Conservation (phyloP, 768 basidiomycete genomes). For the Auriscalpium orientale region DNA sequence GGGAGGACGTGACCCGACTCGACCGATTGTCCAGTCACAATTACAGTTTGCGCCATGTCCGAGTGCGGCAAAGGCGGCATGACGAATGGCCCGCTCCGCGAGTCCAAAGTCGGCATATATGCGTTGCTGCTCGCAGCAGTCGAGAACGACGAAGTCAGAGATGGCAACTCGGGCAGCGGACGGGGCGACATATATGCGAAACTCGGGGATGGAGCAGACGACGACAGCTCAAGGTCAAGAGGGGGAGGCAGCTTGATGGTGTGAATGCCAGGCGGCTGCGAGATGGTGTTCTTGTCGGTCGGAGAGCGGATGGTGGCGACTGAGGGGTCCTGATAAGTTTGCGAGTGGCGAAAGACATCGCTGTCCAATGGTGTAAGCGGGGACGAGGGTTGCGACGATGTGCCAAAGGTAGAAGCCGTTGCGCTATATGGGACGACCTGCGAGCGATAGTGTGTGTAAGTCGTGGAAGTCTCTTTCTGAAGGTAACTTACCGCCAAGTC, state of each 20-base stretch:
- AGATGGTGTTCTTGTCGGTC: not conserved
- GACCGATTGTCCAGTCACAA: too few species aligned
- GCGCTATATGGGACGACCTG: not conserved
- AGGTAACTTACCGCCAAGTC: too few species aligned
- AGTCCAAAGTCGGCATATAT: not conserved
- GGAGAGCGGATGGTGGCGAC: not conserved
- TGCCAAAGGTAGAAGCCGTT: not conserved
- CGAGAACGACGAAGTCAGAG: constrained; percentile 11
- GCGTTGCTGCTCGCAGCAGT: constrained; percentile 2
- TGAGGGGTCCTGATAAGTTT: not conserved
- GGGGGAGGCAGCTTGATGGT: not conserved
- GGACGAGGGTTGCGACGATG: not conserved
- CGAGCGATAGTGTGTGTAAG: too few species aligned
- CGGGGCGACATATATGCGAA: constrained; percentile 7
- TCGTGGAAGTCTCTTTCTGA: too few species aligned
- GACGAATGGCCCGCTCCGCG: too few species aligned
- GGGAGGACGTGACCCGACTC: not conserved
- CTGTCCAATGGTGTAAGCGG: not conserved
- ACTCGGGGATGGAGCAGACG: constrained; percentile 2
- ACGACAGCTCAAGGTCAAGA: not conserved
- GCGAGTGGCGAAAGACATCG: not conserved
- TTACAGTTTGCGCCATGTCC: too few species aligned
- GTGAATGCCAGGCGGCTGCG: not conserved
- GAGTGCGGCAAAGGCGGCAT: too few species aligned
- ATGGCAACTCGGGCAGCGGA: constrained; percentile 13